Evolutionary conservation across 805 yeast genomes (phyloP), one percentile per base, ranked within the genome.

Genomic region (Komagataella ulmi): DNA sequence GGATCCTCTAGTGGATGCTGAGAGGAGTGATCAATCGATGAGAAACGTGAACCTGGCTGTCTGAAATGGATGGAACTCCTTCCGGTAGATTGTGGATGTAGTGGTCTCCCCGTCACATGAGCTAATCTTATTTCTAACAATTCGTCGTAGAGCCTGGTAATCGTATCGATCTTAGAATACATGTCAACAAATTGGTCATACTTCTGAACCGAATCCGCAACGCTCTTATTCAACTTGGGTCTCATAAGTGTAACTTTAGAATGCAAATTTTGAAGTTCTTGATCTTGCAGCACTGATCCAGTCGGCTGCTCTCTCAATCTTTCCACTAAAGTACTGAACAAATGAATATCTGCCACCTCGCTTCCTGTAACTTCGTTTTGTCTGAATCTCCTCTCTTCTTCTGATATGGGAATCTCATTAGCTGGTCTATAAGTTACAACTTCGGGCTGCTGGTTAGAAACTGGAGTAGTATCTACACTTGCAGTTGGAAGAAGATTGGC

Each of bases 131-230:
- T 67, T 54, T 89, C 95, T 54, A 88, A 70, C 49, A 85, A 73
- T 54, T 76, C 77, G 62, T 88, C 95, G 59, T 88, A 89, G n/a
- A 84, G 70, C 54, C 84, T 75, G 60, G 81, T 77, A 36, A 88
- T 82, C 4, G 88, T 81, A 51, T 85, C 82, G 51, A 89, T 75
- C 59, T 89, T 88, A 49, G 84, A 77, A 66, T 85, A 88, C 79
- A 86, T 72, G 49, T 85, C 87, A 55, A 85, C 75, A 55, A 82
- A 75, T 18, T 67, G 64, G 50, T 88, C 91, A 59, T 88, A 79
- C 56, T 77, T 81, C 44, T 75, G 74, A 36, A 76, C 73, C 2
- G 87, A 71, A 24, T 75, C 77, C 47, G 79, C 73, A 30, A 86
- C 65, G 12, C 83, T 75, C 46, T 72, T 71, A 52, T 82, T 81